Base-by-base conservation (phyloP, 306 rosid species). In the Senna tora region DNA sequence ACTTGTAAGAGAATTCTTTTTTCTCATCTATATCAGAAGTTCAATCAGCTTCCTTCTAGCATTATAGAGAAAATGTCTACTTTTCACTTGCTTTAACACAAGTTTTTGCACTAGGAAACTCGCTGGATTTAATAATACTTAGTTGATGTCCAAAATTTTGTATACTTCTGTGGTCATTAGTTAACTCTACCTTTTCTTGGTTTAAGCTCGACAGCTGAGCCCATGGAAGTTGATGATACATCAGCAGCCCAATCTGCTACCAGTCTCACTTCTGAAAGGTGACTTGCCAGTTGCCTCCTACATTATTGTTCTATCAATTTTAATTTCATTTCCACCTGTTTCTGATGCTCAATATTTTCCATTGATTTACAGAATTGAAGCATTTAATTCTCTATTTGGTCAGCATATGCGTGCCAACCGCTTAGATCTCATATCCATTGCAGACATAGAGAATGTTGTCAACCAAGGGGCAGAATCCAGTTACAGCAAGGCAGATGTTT, bases 391-490 rank as follows among this genome's bases (percentile, higher is more conserved):
- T 74, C 75, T 81, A 14, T 87, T 95, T 79, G 92, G 89, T 80
- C 97, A 90, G 80, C 93, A 91, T 77, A 89, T 89, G 96, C 90
- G 85, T 16, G 65, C 85, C 61, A 85, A 91, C 61, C 99, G 84
- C 59, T 46, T 89, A 81, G 91, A 88, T 52, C 57, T 71, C 51
- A 84, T 94, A 83, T 75, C 96, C 54, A 75, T 95, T 78, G 81
- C 87, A 49, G 89, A 82, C 13, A 10, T 91, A 25, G 97, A 85
- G 87, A 69, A 53, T 72, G 84, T 86, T 30, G 78, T 95, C 78
- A 95, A 91, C 71, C 62, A 76, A 36, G 74, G 81, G 46, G 81
- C 85, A 50, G 87, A 69, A 77, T 43, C 81, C 20, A 76, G 47
- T 76, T 94, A 79, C 79, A 76, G 90, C 14, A 46, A 72, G 15